These are phyloP conservation scores for Hypoxylon lienhwacheense DNA, from an alignment of 495 filamentous ascomycete genomes.

Conservation along the genomic window DNA sequence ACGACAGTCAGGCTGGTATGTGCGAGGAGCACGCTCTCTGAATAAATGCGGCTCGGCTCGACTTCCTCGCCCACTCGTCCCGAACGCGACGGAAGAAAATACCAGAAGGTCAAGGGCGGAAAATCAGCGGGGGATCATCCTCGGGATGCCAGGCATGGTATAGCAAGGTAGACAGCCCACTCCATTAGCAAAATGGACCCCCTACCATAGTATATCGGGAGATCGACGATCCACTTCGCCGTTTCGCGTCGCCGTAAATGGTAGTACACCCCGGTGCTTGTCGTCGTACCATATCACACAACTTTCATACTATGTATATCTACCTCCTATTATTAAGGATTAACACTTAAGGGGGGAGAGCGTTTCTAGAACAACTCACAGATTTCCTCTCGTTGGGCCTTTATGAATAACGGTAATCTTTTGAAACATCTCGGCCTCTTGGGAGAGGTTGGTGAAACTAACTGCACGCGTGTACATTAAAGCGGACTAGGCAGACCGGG, in stretches of 20 bases:
- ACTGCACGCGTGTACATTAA: too few relatives aligned
- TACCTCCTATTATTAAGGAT: not conserved
- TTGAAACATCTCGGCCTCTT: too few relatives aligned
- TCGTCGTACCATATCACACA: too few relatives aligned
- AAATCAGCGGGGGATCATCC: slow-evolving; percentile 31
- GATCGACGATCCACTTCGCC: slow-evolving; percentile 18
- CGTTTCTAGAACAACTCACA: slow-evolving; percentile 6
- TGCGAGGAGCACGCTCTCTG: too few relatives aligned
- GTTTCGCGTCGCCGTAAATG: slow-evolving; percentile 31
- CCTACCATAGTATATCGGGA: too few relatives aligned
- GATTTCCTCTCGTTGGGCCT: not conserved
- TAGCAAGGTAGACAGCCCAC: too few relatives aligned
- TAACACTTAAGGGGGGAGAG: not conserved
- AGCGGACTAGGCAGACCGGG: too few relatives aligned
- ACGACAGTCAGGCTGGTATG: too few relatives aligned
- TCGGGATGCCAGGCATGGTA: slow-evolving; percentile 15
- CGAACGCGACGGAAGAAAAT: not conserved
- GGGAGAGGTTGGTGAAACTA: too few relatives aligned
- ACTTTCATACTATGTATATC: too few relatives aligned
- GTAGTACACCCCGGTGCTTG: slow-evolving; percentile 11
- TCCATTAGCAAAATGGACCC: too few relatives aligned
- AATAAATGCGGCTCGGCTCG: slow-evolving; percentile 19
- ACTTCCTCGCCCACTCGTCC: not conserved
- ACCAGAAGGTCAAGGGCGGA: not conserved
- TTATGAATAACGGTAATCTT: slow-evolving; percentile 7